Evolutionary conservation across 345 rosid species (phyloP).

Genomic region (Arabis alpina): DNA sequence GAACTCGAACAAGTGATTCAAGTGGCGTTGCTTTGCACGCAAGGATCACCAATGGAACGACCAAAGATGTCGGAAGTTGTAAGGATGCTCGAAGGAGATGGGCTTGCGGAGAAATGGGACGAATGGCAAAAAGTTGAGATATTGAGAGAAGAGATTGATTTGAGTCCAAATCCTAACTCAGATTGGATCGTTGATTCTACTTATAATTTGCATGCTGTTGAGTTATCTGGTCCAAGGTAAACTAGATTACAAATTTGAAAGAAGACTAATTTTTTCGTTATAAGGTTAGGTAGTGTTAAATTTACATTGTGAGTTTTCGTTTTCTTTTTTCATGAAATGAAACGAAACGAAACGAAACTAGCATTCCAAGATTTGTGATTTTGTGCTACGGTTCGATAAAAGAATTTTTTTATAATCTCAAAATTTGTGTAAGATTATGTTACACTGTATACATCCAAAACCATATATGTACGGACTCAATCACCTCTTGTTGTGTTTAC

Average conservation of each 20-base stretch:
- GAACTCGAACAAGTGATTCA: conserved; percentile 94
- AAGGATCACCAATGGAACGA: conserved; percentile 87
- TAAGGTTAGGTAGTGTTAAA: conserved; percentile 14
- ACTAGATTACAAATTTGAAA: neutral
- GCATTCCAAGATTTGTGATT: conserved; percentile 6
- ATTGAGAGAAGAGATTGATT: conserved; percentile 79
- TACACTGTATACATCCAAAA: too few relatives aligned
- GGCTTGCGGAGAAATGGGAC: conserved; percentile 91
- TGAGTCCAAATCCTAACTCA: conserved; percentile 69
- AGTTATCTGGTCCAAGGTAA: conserved; percentile 94
- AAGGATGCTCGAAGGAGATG: conserved; percentile 96
- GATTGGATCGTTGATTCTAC: conserved; percentile 95
- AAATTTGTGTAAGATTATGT: neutral
- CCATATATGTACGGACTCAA: too few relatives aligned
- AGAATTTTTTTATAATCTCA: neutral
- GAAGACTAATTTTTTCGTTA: neutral
- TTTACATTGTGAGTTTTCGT: neutral
- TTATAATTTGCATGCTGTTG: conserved; percentile 87
- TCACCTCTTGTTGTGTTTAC: too few relatives aligned
- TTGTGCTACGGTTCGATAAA: neutral
- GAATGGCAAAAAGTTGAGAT: conserved; percentile 98
- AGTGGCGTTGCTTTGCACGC: conserved; percentile 93
- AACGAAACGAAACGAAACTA: neutral
- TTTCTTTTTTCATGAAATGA: neutral
- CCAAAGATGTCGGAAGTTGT: conserved; percentile 99